Conservation (phyloP, 2,329 filamentous ascomycete genomes). For the Cytospora leucostoma region DNA sequence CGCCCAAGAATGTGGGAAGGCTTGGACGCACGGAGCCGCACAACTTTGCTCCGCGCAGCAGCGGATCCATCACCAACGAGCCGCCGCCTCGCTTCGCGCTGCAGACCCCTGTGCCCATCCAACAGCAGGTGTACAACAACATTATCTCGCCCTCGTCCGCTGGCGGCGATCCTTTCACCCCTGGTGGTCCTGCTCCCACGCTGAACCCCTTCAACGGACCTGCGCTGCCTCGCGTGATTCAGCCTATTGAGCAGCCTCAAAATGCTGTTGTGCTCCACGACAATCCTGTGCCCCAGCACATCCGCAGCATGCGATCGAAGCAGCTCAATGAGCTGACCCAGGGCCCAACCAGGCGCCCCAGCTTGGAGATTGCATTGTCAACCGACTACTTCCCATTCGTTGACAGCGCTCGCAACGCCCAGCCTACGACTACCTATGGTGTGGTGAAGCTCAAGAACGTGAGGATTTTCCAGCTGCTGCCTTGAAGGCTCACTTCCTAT, state of each 20-base stretch:
- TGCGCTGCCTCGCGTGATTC: constrained; percentile 17
- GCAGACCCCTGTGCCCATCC: neutral
- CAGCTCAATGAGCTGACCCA: constrained; percentile 42
- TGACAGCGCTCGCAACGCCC: constrained; percentile 39
- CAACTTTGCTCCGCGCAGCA: constrained; percentile 44
- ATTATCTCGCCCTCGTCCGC: constrained; percentile 2
- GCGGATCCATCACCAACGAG: constrained; percentile 31
- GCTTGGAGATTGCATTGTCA: constrained; percentile 39
- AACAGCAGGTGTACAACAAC: constrained; percentile 13
- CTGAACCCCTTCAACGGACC: constrained; percentile 26
- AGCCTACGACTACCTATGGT: constrained; percentile 38
- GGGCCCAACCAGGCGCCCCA: constrained; percentile 39
- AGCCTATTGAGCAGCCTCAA: constrained; percentile 19
- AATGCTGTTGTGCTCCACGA: constrained; percentile 12
- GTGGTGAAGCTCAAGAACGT: constrained; percentile 55
- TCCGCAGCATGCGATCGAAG: constrained; percentile 38
- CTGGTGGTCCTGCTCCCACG: neutral
- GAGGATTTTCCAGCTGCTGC: constrained; percentile 34
- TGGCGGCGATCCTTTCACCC: neutral
- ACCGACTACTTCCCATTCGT: constrained; percentile 50
- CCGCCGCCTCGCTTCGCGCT: constrained; percentile 45
- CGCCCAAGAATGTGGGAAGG: neutral
- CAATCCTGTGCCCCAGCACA: constrained; percentile 27
- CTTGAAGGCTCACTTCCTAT: neutral
- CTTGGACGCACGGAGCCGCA: constrained; percentile 42